These are phyloP conservation scores for Amoeboradix gromovi DNA, from an alignment of 371 early-diverging fungal genomes.

Conservation along the genomic window DNA sequence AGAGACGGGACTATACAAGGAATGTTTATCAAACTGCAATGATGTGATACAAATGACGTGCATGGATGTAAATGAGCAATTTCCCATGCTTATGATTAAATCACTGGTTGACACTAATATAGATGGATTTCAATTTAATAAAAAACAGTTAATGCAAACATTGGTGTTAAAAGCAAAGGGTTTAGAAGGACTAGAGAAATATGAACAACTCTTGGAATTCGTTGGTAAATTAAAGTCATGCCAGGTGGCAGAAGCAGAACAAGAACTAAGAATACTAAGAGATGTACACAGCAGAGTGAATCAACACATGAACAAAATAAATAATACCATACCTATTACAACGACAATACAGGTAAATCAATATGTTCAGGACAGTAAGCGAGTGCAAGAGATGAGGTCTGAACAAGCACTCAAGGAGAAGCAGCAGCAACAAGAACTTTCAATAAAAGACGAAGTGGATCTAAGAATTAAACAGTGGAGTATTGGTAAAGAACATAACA, in stretches of 20 bases:
- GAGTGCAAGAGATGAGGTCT: slow-evolving; percentile 33
- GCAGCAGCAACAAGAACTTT: slow-evolving; percentile 44
- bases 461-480: slow-evolving; percentile 32
- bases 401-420: slow-evolving; percentile 31
- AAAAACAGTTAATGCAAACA: not conserved
- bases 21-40: slow-evolving; percentile 22
- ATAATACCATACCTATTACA: no score
- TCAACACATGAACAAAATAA: no score
- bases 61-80: slow-evolving; percentile 22
- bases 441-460: slow-evolving; percentile 47
- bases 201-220: not conserved
- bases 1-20: slow-evolving; percentile 53
- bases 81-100: slow-evolving; percentile 43
- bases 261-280: no score
- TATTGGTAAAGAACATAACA: slow-evolving; percentile 51
- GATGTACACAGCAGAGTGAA: no score
- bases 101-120: slow-evolving; percentile 4
- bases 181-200: not conserved
- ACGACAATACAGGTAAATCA: slow-evolving; percentile 28
- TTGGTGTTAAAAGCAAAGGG: not conserved
- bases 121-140: not conserved
- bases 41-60: slow-evolving; percentile 1
- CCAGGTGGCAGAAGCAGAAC: slow-evolving; percentile 35
- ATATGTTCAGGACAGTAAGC: slow-evolving; percentile 5
- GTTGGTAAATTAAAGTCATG: slow-evolving; percentile 12